Base-by-base conservation (phyloP, 345 rosid genomes). In the Pistacia integerrima region DNA sequence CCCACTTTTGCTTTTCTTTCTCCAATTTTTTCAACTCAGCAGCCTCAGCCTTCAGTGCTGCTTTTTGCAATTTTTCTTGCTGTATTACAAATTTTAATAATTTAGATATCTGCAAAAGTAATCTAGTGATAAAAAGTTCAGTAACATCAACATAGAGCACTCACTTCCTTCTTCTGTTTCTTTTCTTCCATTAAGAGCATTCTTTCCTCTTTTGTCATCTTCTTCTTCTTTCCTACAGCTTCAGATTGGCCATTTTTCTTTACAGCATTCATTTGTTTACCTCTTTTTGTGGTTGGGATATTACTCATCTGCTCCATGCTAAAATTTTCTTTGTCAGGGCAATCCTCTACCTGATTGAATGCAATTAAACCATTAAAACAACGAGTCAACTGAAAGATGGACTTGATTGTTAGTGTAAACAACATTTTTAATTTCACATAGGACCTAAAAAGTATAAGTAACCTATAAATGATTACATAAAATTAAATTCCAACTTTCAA, bases 1-100 rank as follows among this genome's bases (percentile, higher is more conserved):
- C 92, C 97, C 99, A 96, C 76, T 92, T 94, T 67, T 86, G 86
- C 83, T 79, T 87, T 82, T 94, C 93, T 77, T 89, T 94, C 83
- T 92, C 91, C 81, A 88, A 20, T 81, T 79, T 90, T 85, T 87
- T 96, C 73, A 88, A 63, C 78, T 89, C 93, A n/a, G 88, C 97
- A 33, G 90, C 97, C 83, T 91, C 94, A 76, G 95, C 92, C 88
- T 90, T 94, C 82, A 86, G 64, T 60, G 90, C 90, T 74, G 90
- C 95, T 84, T 86, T 92, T 72, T 84, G 86, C 85, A 91, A 74
- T 78, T 89, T 96, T 65, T 91, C 99, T 91, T 91, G 84, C 97
- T 93, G 88, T 76, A 80, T 35, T 78, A 78, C 66, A 76, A 77
- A 82, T 70, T 72, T 57, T 54, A 65, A 75, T 79, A 60, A 66